Evolutionary conservation across 164 flowering plant species (phyloP), one percentile per base, ranked within the genome.

Genomic region (Kingdonia uniflora): DNA sequence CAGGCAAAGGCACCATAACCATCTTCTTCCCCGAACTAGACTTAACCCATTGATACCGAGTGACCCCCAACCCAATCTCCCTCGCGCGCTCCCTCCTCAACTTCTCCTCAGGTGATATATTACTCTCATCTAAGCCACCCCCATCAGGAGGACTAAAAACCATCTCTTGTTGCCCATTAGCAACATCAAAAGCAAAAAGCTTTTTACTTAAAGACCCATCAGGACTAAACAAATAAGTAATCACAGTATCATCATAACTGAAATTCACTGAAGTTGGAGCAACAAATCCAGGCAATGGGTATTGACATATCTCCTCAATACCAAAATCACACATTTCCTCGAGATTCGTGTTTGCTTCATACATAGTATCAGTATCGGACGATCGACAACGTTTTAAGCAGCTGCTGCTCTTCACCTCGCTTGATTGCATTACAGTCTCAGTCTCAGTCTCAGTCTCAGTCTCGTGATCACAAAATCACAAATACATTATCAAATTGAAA

Each of bases 31-130:
- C 71, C 2, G 63, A 56, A 11, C 24, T 51, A 21, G 73, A 59
- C 78, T 92, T 88, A 49, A 80, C 78, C 96, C 96, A 87, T 62
- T 92, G 95, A 57, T 87, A 92, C n/a, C 87, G 77, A 0, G 95
- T 92, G 29, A 92, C 98, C 14, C 95, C 98, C 57, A 92, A 70
- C 2, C 98, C 94, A 41, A 90, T 80, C 65, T 92, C 98, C 72
- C 95, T 79, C 46, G 61, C 48, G 53, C 98, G 77, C 57, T 87
- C 98, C 65, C 96, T 82, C 69, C 98, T 78, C 70, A 92, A 56
- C 71, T 77, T 88, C 75, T 92, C 98, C 64, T 85, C 98, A 5
- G 76, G 73, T 0, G 96, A 80, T 38, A 87, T 67, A 53, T 82
- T 87, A 62, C 75, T 76, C 74, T 92, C 96, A 55, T 85, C 95